phyloP scores from a whole-genome alignment of 371 early-diverging fungal genomes.

The Lichtheimia ramosa region DNA sequence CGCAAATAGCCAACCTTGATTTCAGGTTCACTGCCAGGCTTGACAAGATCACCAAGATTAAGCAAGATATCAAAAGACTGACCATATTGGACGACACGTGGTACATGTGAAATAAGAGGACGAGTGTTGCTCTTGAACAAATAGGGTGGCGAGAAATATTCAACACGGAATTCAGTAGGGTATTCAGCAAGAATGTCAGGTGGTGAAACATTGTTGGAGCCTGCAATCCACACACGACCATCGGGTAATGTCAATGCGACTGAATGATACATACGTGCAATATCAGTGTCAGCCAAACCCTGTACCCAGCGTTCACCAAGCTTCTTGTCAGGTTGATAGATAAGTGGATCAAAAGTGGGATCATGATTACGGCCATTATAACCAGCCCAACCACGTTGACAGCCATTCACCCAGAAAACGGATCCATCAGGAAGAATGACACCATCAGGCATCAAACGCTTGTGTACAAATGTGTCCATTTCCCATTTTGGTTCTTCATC shows the following conservation, averaged over 20 bases:
- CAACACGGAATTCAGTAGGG: slow-evolving; percentile 66
- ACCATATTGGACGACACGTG: slow-evolving; percentile 40
- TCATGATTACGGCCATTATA: slow-evolving; percentile 47
- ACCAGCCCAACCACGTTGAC: slow-evolving; percentile 63
- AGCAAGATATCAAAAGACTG: slow-evolving; percentile 33
- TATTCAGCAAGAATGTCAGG: slow-evolving; percentile 43
- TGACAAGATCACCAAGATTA: slow-evolving; percentile 29
- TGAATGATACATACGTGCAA: slow-evolving; percentile 72
- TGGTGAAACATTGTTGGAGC: slow-evolving; percentile 46
- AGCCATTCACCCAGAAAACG: slow-evolving; percentile 62
- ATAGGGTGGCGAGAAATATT: slow-evolving; percentile 65
- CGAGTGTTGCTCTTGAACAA: slow-evolving; percentile 44
- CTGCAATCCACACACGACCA: slow-evolving; percentile 51
- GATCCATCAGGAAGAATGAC: slow-evolving; percentile 62
- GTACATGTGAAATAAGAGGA: slow-evolving; percentile 51
- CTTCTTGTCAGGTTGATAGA: slow-evolving; percentile 54
- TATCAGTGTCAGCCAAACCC: slow-evolving; percentile 49
- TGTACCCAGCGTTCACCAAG: slow-evolving; percentile 44
- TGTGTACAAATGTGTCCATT: slow-evolving; percentile 57
- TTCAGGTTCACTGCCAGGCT: slow-evolving; percentile 31
- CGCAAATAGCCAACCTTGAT: slow-evolving; percentile 42
- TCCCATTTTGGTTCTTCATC: slow-evolving; percentile 55
- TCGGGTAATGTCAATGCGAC: slow-evolving; percentile 61
- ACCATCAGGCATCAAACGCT: slow-evolving; percentile 66
- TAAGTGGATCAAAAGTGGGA: slow-evolving; percentile 57